phyloP scores from a whole-genome alignment of 345 rosid species.

The Jatropha curcas region DNA sequence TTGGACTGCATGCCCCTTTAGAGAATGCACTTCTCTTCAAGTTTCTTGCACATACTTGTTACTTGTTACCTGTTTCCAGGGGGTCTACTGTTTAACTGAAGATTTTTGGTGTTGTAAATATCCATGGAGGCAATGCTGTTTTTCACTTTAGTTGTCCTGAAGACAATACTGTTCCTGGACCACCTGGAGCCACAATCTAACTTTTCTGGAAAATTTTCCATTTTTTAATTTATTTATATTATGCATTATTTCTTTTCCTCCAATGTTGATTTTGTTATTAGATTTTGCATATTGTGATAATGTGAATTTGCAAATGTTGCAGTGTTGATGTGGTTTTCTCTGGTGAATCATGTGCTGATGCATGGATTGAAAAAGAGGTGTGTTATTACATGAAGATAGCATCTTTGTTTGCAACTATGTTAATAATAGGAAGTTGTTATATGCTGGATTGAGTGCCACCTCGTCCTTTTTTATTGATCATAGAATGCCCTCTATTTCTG shows the following conservation, averaged over 20 bases:
- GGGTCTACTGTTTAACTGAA: background rate
- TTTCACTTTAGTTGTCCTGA: background rate
- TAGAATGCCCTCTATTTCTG: background rate
- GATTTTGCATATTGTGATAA: conserved; percentile 1
- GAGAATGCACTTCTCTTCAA: background rate
- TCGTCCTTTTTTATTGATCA: background rate
- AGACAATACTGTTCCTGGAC: background rate
- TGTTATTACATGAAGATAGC: conserved; percentile 9
- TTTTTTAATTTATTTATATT: background rate
- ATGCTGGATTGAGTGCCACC: background rate
- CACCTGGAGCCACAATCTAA: background rate
- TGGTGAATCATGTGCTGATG: conserved; percentile 82
- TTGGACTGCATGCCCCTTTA: background rate
- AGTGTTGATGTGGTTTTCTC: conserved; percentile 80
- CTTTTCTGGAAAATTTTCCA: background rate
- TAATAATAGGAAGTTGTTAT: background rate
- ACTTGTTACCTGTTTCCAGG: background rate
- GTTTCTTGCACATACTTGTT: background rate
- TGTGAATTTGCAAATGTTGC: conserved; percentile 33
- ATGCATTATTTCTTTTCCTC: background rate
- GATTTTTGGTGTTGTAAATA: background rate
- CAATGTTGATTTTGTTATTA: background rate
- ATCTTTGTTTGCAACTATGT: background rate
- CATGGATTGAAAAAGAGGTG: conserved; percentile 97
- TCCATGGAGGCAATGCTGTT: background rate